Base-by-base conservation (phyloP, 2,329 filamentous ascomycete species). In the Aspergillus novofumigatus region DNA sequence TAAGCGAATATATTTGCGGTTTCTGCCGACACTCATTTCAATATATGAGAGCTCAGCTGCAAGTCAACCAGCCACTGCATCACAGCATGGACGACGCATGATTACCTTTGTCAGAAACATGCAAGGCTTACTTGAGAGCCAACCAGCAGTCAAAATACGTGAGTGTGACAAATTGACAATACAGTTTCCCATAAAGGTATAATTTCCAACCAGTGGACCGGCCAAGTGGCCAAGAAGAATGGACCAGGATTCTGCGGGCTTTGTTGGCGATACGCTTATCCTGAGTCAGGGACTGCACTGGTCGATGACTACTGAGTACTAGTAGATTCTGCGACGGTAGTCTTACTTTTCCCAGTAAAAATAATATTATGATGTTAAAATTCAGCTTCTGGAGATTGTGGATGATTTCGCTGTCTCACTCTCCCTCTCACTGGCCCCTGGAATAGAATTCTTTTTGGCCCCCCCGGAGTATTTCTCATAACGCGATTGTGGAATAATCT, bases 181-280 rank as follows among this genome's bases (percentile, higher is more conserved):
- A 38, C 32, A 38, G 5, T 38, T 38, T 38, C 1, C 14, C 5
- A 4, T 5, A 14, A 29, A 29, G 9, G 32, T 5, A 38, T 17
- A 38, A 52, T 49, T 52, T 55, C 58, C 42, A 21, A 53, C 53
- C 53, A 58, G 58, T 57, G 58, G 57, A 51, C 56, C 52, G 14
- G 62, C 62, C 63, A 64, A 64, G 59, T 51, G 61, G 61, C 67
- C 67, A 67, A 65, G 65, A 61, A 49, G 49, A 55, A 48, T 57
- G 53, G 58, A 56, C 61, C 62, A 66, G 59, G 61, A 64, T 66
- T 59, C 57, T 59, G 64, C 53, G 55, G 63, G 62, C 62, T 66
- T 67, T 67, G 62, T 67, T 70, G 66, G 68, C 68, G 69, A 70
- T 71, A 68, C 67, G 68, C 68, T 70, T 69, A 62, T 65, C 63